Evolutionary conservation across 495 filamentous ascomycete species (phyloP), one percentile per base, ranked within the genome.

Genomic region (Penicillium diatomitis): DNA sequence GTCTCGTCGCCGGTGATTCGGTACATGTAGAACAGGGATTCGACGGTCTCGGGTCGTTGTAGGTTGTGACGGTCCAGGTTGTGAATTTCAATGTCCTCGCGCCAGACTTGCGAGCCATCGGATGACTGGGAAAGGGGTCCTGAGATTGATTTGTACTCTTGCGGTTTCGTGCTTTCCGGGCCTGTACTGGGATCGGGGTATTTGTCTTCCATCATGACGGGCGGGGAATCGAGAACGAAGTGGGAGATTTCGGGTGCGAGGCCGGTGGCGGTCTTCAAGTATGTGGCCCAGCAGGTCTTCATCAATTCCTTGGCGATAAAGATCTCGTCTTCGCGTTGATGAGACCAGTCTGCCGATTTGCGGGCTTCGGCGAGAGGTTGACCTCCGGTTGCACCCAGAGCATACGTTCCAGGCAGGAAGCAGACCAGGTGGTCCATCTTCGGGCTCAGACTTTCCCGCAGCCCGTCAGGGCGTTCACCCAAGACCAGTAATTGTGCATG

Each of bases 391-490:
- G 80, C 87, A 7, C 81, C 90, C 1, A 97, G 80, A 0, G 91
- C 92, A 55, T 97, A 91, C 9, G 90, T 95, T 32, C 92, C 94
- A 0, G 92, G 90, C 78, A 96, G 86, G 73, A 97, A 99, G 72
- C 92, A 99, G 36, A 90, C 90, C 6, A 97, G 74, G 63, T 99
- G 92, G 60, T 97, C 92, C 94, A 99, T 97, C 68, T 97, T 97
- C 12, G 91, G 87, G 0, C 75, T 78, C 5, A 96, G 58, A 0
- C 62, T 41, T 2, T 73, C 68, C 27, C 76, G 61, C 8, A 99
- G 71, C 8, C 94, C 94, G 31, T 69, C 66, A 0, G 88, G 91
- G 12, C 88, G 81, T 63, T 99, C 92, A 33, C 80, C 91, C 30
- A 97, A 78, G 42, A 96, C 80, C 32, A 90, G 91, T 53, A 96